Evolutionary conservation across 805 yeast species (phyloP), one percentile per base, ranked within the genome.

Genomic region (Metschnikowia borealis): DNA sequence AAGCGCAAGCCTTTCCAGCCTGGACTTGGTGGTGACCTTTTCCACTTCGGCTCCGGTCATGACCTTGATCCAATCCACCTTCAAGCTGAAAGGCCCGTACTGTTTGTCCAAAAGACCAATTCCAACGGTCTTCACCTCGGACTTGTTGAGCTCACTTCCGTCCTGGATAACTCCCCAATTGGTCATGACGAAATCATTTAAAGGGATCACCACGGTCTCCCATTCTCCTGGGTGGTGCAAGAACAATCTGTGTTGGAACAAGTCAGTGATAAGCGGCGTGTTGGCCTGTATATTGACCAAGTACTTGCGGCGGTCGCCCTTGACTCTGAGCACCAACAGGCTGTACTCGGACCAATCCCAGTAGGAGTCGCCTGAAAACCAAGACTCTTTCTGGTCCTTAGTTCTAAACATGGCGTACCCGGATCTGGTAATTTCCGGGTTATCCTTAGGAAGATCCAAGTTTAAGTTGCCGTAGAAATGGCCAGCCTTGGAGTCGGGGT

Each of bases 361-460:
- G 69, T 67, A 73, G 38, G 68, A 61, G 53, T 71, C 64, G 10
- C 78, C 81, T 73, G 64, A 70, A 11, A 59, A 47, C 62, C 62
- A 57, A 33, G 56, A 50, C 32, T 57, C 61, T 46, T 75, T 73
- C 64, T 80, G 80, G 61, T 87, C 88, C 56, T 73, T 78, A 0
- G 96, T 88, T 54, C 95, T 77, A 68, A 86, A 87, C 95, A 89
- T 87, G 35, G 95, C 88, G 71, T 82, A 82, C 5, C 96, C 96
- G 2, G 58, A 54, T 10, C 61, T 48, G 32, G 62, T 55, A 48
- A 57, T 50, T 68, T 68, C 68, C 6, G 66, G 62, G 15, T 67
- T 50, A 67, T 70, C 50, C 69, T 71, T 50, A 77, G 59, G 82
- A 80, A 73, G 54, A 67, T 69, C 59, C 68, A 77, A 55, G 62